Evolutionary conservation across 1,284 basidiomycete genomes (phyloP).

Genomic region (Fomitopsis pinicola): DNA sequence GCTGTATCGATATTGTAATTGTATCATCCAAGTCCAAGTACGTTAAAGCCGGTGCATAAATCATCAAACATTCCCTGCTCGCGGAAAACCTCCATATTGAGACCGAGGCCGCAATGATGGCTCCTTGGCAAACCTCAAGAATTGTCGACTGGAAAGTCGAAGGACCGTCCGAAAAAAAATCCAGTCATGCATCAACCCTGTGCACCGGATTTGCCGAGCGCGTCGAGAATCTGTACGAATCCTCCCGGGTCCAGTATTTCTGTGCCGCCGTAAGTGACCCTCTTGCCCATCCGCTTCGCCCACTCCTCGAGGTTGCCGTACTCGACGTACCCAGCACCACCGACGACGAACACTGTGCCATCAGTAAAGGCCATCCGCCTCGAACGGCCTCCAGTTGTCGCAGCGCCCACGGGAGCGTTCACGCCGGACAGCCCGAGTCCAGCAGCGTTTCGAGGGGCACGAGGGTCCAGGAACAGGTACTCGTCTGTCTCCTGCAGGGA

Average conservation of each 20-base stretch:
- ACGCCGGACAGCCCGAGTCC: constrained; percentile 49
- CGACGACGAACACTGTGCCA: constrained; percentile 92
- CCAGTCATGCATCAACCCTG: constrained; percentile 10
- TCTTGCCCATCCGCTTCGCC: constrained; percentile 75
- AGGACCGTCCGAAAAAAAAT: not conserved
- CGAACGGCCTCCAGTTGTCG: constrained; percentile 41
- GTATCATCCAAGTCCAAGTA: not conserved
- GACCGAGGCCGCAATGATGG: not conserved
- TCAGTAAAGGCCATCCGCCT: constrained; percentile 85
- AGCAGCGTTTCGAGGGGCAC: constrained; percentile 57
- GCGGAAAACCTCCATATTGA: not conserved
- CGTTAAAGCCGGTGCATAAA: not conserved
- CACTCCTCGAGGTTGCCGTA: constrained; percentile 95
- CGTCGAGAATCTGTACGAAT: constrained; percentile 72
- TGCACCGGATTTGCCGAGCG: constrained; percentile 46
- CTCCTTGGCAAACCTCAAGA: no score
- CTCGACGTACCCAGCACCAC: constrained; percentile 96
- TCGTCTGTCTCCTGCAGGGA: constrained; percentile 96
- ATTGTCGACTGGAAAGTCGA: not conserved
- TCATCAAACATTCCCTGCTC: not conserved
- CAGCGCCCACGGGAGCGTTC: constrained; percentile 35
- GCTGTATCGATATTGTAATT: not conserved
- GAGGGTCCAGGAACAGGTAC: constrained; percentile 92
- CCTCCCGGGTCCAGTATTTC: constrained; percentile 89
- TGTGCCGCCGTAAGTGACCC: constrained; percentile 92